Percentiles rank a stretch among this genome's conserved stretches.
These are phyloP conservation scores for Sporothrix brasiliensis DNA, from an alignment of 2,329 filamentous ascomycete genomes.

Conservation along the genomic window DNA sequence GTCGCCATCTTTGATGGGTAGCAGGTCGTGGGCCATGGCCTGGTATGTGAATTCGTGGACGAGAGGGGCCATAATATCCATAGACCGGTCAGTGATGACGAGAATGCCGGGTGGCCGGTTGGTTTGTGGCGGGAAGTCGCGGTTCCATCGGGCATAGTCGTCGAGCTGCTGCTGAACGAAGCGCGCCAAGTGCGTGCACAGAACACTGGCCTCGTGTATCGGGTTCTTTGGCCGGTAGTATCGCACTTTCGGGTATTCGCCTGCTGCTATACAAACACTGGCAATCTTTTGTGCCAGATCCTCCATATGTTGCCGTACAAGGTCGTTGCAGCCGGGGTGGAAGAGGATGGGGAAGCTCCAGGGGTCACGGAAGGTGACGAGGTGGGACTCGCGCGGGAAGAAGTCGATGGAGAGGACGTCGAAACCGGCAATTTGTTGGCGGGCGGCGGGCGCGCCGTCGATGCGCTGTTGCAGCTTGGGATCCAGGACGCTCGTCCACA, in stretches of 20 bases:
- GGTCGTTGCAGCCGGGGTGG: conserved; percentile 83
- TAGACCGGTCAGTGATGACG: conserved; percentile 85
- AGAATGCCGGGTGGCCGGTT: conserved; percentile 79
- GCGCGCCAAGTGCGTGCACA: conserved; percentile 83
- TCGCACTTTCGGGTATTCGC: conserved; percentile 89
- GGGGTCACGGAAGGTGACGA: conserved; percentile 89
- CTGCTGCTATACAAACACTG: conserved; percentile 85
- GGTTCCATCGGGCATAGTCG: conserved; percentile 80
- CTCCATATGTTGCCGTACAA: conserved; percentile 83
- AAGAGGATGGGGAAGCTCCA: conserved; percentile 94
- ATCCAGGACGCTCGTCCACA: conserved; percentile 81
- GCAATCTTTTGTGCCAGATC: conserved; percentile 87
- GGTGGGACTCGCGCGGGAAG: conserved; percentile 84
- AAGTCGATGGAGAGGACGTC: conserved; percentile 85
- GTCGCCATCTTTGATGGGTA: conserved; percentile 85
- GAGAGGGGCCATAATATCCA: conserved; percentile 86
- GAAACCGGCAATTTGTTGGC: conserved; percentile 77
- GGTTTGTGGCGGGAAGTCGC: conserved; percentile 79
- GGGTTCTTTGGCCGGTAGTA: conserved; percentile 80
- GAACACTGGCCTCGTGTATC: conserved; percentile 81
- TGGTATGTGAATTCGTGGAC: conserved; percentile 98
- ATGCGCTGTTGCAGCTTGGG: conserved; percentile 71
- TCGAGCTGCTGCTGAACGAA: conserved; percentile 93
- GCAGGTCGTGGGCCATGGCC: conserved; percentile 92
- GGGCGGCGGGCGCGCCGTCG: conserved; percentile 68